Evolutionary conservation across 352 stramenopile genomes (phyloP).

Genomic region (Phytophthora crassamura): DNA sequence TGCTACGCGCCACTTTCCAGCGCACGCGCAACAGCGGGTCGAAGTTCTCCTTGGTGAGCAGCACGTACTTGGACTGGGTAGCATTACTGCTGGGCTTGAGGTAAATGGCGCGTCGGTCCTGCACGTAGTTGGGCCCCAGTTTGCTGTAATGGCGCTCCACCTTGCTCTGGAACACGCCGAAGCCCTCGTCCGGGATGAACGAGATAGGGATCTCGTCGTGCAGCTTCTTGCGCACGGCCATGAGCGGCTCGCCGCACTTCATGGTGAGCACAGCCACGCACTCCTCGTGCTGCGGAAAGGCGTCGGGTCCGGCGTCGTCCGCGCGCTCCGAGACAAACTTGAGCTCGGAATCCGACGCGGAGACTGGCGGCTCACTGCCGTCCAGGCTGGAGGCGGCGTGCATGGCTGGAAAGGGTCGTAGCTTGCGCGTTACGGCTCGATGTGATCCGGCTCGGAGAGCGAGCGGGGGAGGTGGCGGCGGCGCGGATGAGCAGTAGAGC

Average conservation of each 20-base stretch:
- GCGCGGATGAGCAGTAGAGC: neutral
- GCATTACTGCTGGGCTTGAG: constrained; percentile 78
- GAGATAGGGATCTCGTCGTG: constrained; percentile 73
- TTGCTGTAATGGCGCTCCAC: constrained; percentile 77
- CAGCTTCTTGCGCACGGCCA: constrained; percentile 83
- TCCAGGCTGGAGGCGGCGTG: constrained; percentile 28
- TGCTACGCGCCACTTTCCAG: constrained; percentile 81
- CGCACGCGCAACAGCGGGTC: constrained; percentile 68
- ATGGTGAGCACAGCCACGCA: constrained; percentile 74
- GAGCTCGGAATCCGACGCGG: constrained; percentile 38
- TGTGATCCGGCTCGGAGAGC: neutral
- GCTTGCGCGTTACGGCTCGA: constrained; percentile 23
- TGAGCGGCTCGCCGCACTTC: constrained; percentile 77
- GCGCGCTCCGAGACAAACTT: constrained; percentile 40
- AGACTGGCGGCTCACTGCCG: constrained; percentile 19
- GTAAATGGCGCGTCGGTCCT: constrained; percentile 76
- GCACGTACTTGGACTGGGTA: constrained; percentile 82
- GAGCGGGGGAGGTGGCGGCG: constrained; percentile 1
- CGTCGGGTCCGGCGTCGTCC: constrained; percentile 33
- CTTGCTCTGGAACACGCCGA: constrained; percentile 81
- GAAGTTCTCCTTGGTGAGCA: constrained; percentile 79
- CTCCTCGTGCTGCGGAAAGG: constrained; percentile 71
- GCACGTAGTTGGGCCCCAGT: constrained; percentile 61
- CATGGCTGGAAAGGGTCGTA: constrained; percentile 21
- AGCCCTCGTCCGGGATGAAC: constrained; percentile 78